phyloP scores from a whole-genome alignment of 495 filamentous ascomycete genomes.

The Immersiella caudata region DNA sequence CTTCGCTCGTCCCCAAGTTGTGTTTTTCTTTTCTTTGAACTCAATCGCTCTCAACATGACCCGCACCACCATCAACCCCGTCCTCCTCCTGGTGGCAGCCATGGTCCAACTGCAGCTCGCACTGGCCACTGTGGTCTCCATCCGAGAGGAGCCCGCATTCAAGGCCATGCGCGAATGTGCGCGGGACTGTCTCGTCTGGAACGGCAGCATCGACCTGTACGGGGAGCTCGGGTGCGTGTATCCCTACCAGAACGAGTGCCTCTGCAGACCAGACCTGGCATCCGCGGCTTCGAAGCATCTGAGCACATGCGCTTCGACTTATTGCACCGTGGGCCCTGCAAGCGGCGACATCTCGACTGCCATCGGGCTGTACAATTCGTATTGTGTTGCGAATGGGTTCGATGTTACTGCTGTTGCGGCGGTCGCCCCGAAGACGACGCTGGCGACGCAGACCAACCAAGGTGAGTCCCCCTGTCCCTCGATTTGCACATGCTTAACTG shows the following conservation, averaged over 20 bases:
- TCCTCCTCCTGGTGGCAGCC: constrained; percentile 2
- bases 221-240: constrained; percentile 14
- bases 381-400: constrained; percentile 19
- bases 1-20: neutral
- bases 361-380: constrained; percentile 21
- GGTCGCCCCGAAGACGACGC: constrained; percentile 3
- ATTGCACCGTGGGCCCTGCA: constrained; percentile 19
- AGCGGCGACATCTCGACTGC: constrained; percentile 10
- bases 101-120: constrained; percentile 4
- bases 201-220: constrained; percentile 14
- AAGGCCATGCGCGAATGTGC: constrained; percentile 19
- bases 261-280: constrained; percentile 17
- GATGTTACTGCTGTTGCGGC: constrained; percentile 18
- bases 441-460: constrained; percentile 5
- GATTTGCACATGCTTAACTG: too few relatives aligned
- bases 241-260: constrained; percentile 22
- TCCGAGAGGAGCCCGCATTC: constrained; percentile 15
- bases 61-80: neutral
- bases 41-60: neutral
- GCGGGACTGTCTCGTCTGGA: constrained; percentile 15
- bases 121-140: constrained; percentile 10
- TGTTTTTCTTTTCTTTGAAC: neutral
- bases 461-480: neutral
- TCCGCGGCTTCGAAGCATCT: constrained; percentile 17
- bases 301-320: constrained; percentile 7